phyloP scores from a whole-genome alignment of 2,329 filamentous ascomycete genomes.

The Epichloe hybrida region DNA sequence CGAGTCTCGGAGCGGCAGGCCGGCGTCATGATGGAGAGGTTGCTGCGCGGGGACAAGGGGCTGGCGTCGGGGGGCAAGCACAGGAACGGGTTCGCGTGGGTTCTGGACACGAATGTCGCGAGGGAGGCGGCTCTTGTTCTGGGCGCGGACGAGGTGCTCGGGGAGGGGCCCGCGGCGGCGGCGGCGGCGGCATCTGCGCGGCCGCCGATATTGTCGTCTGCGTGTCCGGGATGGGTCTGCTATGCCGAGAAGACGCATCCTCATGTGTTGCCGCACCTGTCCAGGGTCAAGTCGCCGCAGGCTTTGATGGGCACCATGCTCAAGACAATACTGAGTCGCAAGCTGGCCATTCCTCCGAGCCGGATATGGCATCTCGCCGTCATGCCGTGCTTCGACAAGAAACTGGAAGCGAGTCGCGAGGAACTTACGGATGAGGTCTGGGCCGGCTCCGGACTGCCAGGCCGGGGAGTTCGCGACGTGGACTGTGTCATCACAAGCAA shows the following conservation, averaged over 20 bases:
- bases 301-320: slow-evolving; percentile 80
- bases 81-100: slow-evolving; percentile 72
- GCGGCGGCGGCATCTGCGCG: too few relatives aligned
- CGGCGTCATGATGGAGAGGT: slow-evolving; percentile 67
- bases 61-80: slow-evolving; percentile 56
- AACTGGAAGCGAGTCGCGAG: slow-evolving; percentile 85
- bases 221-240: slow-evolving; percentile 96
- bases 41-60: slow-evolving; percentile 52
- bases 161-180: not conserved
- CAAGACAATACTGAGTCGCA: slow-evolving; percentile 69
- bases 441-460: slow-evolving; percentile 36
- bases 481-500: slow-evolving; percentile 97
- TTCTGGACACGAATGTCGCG: slow-evolving; percentile 77
- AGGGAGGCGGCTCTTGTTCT: slow-evolving; percentile 74
- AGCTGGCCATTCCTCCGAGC: slow-evolving; percentile 57
- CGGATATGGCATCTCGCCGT: slow-evolving; percentile 89
- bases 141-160: slow-evolving; percentile 56
- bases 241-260: slow-evolving; percentile 98
- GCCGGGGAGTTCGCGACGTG: slow-evolving; percentile 62
- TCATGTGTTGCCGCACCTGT: slow-evolving; percentile 81
- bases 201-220: slow-evolving; percentile 50
- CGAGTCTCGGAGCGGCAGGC: slow-evolving; percentile 59
- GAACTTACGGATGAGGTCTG: slow-evolving; percentile 78
- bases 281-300: slow-evolving; percentile 84
- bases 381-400: slow-evolving; percentile 99